Percentiles rank a stretch among this genome's conserved stretches.
These are phyloP conservation scores for Trypanosoma congolense DNA, from an alignment of 208 protist species.

Conservation along the genomic window DNA sequence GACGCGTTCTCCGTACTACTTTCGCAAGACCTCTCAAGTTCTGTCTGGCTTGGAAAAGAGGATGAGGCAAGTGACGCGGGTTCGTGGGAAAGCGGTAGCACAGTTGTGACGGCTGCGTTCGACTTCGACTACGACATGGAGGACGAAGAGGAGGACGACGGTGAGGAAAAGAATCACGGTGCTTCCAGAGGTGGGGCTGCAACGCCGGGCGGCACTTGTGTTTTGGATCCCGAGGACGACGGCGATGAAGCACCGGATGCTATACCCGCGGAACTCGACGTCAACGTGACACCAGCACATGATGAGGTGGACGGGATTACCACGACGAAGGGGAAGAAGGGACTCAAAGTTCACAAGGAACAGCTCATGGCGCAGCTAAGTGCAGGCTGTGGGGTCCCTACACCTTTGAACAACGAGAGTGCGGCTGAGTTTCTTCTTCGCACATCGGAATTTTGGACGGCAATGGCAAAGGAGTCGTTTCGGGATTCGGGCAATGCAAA, in stretches of 20 bases:
- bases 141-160: constrained; percentile 65
- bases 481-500: constrained; percentile 12
- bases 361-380: constrained; percentile 77
- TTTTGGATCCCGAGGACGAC: constrained; percentile 37
- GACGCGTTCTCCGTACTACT: constrained; percentile 77
- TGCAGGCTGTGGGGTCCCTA: constrained; percentile 54
- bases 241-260: constrained; percentile 63
- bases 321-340: constrained; percentile 65
- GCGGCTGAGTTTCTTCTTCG: constrained; percentile 55
- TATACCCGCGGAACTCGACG: constrained; percentile 68
- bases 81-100: constrained; percentile 88
- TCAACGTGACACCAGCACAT: constrained; percentile 42
- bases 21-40: constrained; percentile 76
- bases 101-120: constrained; percentile 74
- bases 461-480: constrained; percentile 57
- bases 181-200: constrained; percentile 5
- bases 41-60: constrained; percentile 82
- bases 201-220: neutral
- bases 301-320: constrained; percentile 49
- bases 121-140: constrained; percentile 70
- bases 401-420: constrained; percentile 49
- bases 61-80: constrained; percentile 57
- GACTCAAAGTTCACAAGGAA: constrained; percentile 85
- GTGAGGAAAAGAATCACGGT: neutral
- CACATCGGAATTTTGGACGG: constrained; percentile 61